A percentile compares a stretch with the other conserved stretches of the same genome.
These are phyloP conservation scores for Boletus smithii DNA, from an alignment of 1,284 basidiomycete species.

Conservation along the genomic window DNA sequence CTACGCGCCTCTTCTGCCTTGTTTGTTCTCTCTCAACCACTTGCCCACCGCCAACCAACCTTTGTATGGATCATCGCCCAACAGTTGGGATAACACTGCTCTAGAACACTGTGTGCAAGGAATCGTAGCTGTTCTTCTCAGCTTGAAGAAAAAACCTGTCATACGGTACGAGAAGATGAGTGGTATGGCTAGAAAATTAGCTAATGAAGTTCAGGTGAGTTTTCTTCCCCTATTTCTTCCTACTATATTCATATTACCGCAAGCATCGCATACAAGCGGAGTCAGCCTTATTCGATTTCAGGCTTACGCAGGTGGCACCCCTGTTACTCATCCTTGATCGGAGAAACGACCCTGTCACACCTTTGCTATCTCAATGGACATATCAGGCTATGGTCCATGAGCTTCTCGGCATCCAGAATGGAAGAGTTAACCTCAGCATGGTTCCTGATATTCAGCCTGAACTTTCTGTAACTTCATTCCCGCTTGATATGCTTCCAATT, in stretches of 20 bases:
- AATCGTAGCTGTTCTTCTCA: constrained; percentile 85
- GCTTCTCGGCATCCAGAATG: constrained; percentile 90
- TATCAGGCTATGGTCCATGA: constrained; percentile 99
- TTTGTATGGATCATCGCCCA: constrained; percentile 66
- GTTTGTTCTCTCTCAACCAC: constrained; percentile 87
- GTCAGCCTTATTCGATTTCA: constrained; percentile 73
- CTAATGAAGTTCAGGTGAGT: constrained; percentile 77
- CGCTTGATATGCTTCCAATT: constrained; percentile 4
- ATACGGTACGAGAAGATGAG: constrained; percentile 97
- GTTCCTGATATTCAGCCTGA: constrained; percentile 90
- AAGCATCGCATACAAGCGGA: constrained; percentile 75
- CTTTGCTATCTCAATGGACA: constrained; percentile 97
- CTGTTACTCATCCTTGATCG: constrained; percentile 82
- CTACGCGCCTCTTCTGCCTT: constrained; percentile 84
- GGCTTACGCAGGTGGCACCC: constrained; percentile 71
- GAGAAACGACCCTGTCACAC: constrained; percentile 96
- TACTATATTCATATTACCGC: constrained; percentile 9
- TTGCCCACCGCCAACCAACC: constrained; percentile 59
- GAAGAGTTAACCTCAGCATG: constrained; percentile 80
- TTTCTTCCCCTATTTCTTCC: constrained; percentile 1
- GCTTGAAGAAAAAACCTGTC: constrained; percentile 92
- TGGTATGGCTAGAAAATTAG: constrained; percentile 86
- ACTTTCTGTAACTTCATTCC: constrained; percentile 59
- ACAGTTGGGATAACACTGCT: constrained; percentile 69
- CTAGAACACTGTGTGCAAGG: constrained; percentile 80